A percentile compares a stretch with the other conserved stretches of the same genome.
Conservation (phyloP, 768 basidiomycete species). For the Tephrocybe sp. region DNA sequence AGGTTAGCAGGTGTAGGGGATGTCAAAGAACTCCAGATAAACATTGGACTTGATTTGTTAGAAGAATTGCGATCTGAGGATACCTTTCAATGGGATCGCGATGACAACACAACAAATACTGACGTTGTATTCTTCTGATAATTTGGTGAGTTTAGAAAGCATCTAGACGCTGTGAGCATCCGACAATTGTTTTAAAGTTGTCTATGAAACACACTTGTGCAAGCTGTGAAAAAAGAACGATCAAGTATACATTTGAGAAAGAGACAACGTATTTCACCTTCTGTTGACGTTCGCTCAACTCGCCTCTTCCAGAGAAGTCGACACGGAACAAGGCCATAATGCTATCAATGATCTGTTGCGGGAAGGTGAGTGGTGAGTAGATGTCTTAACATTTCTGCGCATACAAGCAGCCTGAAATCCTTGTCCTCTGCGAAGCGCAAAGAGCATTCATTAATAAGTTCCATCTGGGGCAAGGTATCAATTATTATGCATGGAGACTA, state of each 20-base stretch:
- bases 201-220: slow-evolving; percentile 72
- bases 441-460: slow-evolving; percentile 87
- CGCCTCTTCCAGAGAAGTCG: slow-evolving; percentile 92
- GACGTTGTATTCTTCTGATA: slow-evolving; percentile 92
- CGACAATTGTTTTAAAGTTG: too few species aligned
- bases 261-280: slow-evolving; percentile 46
- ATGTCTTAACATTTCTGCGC: neutral
- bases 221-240: slow-evolving; percentile 46
- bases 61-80: slow-evolving; percentile 72
- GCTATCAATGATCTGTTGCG: slow-evolving; percentile 82
- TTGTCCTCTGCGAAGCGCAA: slow-evolving; percentile 88
- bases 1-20: neutral
- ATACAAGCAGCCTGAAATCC: slow-evolving; percentile 71
- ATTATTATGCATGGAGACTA: neutral
- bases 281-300: slow-evolving; percentile 92
- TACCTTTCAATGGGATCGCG: slow-evolving; percentile 13
- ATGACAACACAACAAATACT: slow-evolving; percentile 12
- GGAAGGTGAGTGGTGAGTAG: slow-evolving; percentile 11
- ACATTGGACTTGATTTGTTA: slow-evolving; percentile 96
- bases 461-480: slow-evolving; percentile 58
- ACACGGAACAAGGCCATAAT: slow-evolving; percentile 97
- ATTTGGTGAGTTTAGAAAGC: slow-evolving; percentile 87
- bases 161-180: slow-evolving; percentile 44
- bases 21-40: slow-evolving; percentile 15
- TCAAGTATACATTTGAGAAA: slow-evolving; percentile 9